Percentiles rank a stretch among this genome's conserved stretches.
These are phyloP conservation scores for Boletus speciosus DNA, from an alignment of 768 basidiomycete species.

Conservation along the genomic window DNA sequence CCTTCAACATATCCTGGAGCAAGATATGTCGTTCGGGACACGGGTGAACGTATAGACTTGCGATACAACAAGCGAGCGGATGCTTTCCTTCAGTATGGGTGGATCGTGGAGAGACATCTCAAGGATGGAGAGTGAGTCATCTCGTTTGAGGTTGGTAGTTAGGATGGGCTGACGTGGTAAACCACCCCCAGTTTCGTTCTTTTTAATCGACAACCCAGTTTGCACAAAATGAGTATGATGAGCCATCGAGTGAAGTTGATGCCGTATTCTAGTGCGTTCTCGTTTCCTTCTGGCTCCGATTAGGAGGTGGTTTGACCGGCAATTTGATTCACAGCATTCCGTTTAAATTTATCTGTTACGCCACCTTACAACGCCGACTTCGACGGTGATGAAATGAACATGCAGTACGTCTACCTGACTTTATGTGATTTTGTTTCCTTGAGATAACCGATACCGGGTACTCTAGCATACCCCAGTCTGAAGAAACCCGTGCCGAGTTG, in stretches of 20 bases:
- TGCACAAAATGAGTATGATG: constrained; percentile 99
- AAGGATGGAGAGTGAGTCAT: constrained; percentile 96
- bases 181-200: constrained; percentile 36
- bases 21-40: constrained; percentile 94
- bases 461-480: constrained; percentile 89
- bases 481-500: constrained; percentile 97
- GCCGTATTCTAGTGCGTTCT: constrained; percentile 90
- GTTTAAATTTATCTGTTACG: constrained; percentile 95
- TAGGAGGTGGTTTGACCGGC: constrained; percentile 19
- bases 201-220: constrained; percentile 96
- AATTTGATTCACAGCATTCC: constrained; percentile 64
- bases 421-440: constrained; percentile 1
- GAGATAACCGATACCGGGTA: not conserved
- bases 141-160: not conserved
- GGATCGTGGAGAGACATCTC: constrained; percentile 97
- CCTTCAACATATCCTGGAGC: constrained; percentile 95
- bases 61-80: constrained; percentile 95
- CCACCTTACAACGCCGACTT: constrained; percentile 99
- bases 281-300: not conserved
- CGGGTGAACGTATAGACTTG: constrained; percentile 94
- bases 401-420: constrained; percentile 74
- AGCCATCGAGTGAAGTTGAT: constrained; percentile 95
- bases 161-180: not conserved
- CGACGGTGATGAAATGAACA: constrained; percentile 99
- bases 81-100: constrained; percentile 94